These are phyloP conservation scores for Saccharomycopsis schoenii DNA, from an alignment of 805 yeast species.

Conservation along the genomic window DNA sequence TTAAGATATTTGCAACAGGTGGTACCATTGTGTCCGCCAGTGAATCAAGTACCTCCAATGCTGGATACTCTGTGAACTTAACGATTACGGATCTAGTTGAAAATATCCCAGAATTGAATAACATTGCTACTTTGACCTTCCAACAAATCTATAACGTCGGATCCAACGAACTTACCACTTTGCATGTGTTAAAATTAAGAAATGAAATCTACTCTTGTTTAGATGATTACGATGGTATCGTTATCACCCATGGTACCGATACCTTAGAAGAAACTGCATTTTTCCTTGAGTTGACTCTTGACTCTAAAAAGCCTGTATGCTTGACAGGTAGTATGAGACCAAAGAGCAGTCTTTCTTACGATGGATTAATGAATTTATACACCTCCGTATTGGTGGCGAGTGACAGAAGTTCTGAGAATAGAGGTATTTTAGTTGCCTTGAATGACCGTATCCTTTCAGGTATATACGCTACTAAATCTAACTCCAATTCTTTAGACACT, in stretches of 20 bases:
- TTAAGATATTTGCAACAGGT: slow-evolving; percentile 18
- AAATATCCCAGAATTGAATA: slow-evolving; percentile 15
- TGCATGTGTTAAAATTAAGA: slow-evolving; percentile 12
- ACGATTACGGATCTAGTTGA: slow-evolving; percentile 15
- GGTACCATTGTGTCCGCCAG: slow-evolving; percentile 18
- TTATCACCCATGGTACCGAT: slow-evolving; percentile 41
- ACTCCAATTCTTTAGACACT: slow-evolving; percentile 61
- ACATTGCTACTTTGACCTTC: slow-evolving; percentile 13
- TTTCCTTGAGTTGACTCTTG: slow-evolving; percentile 35
- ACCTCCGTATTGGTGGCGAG: slow-evolving; percentile 62
- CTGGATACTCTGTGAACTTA: slow-evolving; percentile 16
- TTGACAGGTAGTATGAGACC: slow-evolving; percentile 73
- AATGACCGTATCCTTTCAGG: slow-evolving; percentile 65
- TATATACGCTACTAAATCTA: slow-evolving; percentile 58
- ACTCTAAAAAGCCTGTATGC: slow-evolving; percentile 43
- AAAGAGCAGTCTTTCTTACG: slow-evolving; percentile 57
- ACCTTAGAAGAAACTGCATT: slow-evolving; percentile 43
- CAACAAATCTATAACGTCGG: slow-evolving; percentile 18
- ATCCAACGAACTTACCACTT: slow-evolving; percentile 16
- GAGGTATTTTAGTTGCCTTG: slow-evolving; percentile 56
- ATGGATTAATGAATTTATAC: slow-evolving; percentile 64
- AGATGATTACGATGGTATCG: slow-evolving; percentile 33
- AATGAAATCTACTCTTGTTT: slow-evolving; percentile 12
- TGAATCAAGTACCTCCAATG: slow-evolving; percentile 14
- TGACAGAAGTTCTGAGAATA: slow-evolving; percentile 35